A percentile compares a stretch with the other conserved stretches of the same genome.
These are phyloP conservation scores for Xerophyta viscosa DNA, from an alignment of 106 monocot species.

Conservation along the genomic window DNA sequence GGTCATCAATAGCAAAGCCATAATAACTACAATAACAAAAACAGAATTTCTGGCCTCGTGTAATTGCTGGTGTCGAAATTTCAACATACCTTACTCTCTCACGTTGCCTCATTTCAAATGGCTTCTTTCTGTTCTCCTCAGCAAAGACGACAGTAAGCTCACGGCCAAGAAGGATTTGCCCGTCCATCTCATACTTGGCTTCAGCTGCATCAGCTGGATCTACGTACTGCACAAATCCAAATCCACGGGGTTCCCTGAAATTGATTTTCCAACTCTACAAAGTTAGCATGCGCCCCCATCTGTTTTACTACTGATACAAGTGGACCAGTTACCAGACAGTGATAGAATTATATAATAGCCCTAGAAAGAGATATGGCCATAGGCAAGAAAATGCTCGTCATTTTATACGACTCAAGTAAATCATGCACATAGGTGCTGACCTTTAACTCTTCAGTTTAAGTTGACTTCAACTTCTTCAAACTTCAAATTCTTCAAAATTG, in stretches of 20 bases:
- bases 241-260: conserved; percentile 93
- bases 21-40: too few species aligned
- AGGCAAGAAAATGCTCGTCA: conserved; percentile 7
- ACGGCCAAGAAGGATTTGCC: conserved; percentile 77
- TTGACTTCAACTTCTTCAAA: conserved; percentile 55
- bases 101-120: conserved; percentile 77
- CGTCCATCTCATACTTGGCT: conserved; percentile 96
- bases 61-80: too few species aligned
- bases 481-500: conserved; percentile 79
- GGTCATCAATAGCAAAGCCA: too few species aligned
- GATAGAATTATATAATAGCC: too few species aligned
- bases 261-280: neutral
- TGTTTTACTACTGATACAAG: too few species aligned
- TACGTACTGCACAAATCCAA: conserved; percentile 88
- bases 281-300: conserved; percentile 26
- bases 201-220: conserved; percentile 89
- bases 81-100: conserved; percentile 62
- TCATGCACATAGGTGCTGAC: conserved; percentile 72
- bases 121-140: conserved; percentile 93
- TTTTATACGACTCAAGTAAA: conserved; percentile 45
- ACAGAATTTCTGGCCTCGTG: too few species aligned
- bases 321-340: too few species aligned
- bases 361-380: conserved; percentile 8
- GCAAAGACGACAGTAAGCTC: conserved; percentile 94
- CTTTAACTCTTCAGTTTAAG: conserved; percentile 64